Evolutionary conservation across 495 filamentous ascomycete genomes (phyloP).

Genomic region (Annulohypoxylon moriforme): DNA sequence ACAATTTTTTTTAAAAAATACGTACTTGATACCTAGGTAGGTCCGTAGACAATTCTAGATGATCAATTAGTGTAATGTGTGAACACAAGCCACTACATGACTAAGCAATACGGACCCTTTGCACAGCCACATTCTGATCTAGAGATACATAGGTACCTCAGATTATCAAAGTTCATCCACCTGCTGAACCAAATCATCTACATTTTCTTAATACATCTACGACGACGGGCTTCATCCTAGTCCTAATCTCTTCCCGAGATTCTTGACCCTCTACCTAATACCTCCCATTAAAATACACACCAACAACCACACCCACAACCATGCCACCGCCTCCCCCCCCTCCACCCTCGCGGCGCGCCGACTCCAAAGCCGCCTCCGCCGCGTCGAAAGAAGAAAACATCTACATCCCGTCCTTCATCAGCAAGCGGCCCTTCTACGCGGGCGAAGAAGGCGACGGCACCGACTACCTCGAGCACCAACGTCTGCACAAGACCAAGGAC

Average conservation of each 20-base stretch:
- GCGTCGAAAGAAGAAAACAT: slow-evolving; percentile 89
- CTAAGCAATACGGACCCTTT: not conserved
- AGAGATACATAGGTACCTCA: slow-evolving; percentile 18
- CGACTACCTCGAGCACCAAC: slow-evolving; percentile 98
- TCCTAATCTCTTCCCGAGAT: not conserved
- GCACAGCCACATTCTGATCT: slow-evolving; percentile 21
- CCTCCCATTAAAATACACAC: not conserved
- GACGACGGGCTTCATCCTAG: not conserved
- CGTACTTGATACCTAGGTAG: too few species aligned
- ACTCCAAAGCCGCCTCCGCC: slow-evolving; percentile 59
- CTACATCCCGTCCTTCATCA: slow-evolving; percentile 98
- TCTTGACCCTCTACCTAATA: not conserved
- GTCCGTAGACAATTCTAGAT: too few species aligned
- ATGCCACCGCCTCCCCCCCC: slow-evolving; percentile 48
- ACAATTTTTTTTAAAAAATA: too few species aligned
- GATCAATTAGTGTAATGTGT: not conserved
- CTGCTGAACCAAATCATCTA: not conserved
- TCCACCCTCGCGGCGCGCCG: slow-evolving; percentile 49
- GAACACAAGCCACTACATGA: not conserved
- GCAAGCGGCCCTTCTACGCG: slow-evolving; percentile 97
- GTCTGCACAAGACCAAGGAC: slow-evolving; percentile 77
- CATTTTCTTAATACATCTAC: not conserved
- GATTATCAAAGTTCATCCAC: not conserved
- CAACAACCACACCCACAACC: not conserved
- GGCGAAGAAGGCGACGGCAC: slow-evolving; percentile 78